Conservation (phyloP, 345 rosid species). For the Carallia brachiata region DNA sequence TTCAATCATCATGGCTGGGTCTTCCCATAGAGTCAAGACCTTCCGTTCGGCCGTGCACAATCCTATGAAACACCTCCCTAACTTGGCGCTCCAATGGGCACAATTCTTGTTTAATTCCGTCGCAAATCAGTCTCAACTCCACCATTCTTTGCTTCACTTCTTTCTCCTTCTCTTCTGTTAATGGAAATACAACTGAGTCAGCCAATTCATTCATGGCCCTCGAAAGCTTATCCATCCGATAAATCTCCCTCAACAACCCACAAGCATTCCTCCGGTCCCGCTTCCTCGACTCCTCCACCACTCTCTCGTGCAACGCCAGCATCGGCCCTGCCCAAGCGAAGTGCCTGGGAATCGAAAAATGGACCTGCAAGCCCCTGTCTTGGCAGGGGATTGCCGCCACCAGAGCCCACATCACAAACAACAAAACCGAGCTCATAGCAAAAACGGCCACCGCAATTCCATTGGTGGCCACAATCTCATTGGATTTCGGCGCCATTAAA, state of each 20-base stretch:
- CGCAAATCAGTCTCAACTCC: slow-evolving; percentile 53
- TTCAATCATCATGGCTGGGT: slow-evolving; percentile 30
- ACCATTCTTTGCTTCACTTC: slow-evolving; percentile 62
- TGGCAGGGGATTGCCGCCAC: slow-evolving; percentile 98
- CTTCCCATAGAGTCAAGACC: slow-evolving; percentile 67
- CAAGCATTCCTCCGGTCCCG: slow-evolving; percentile 71
- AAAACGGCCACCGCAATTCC: slow-evolving; percentile 68
- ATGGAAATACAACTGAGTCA: slow-evolving; percentile 67
- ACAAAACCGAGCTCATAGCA: slow-evolving; percentile 63
- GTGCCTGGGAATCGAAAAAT: slow-evolving; percentile 67
- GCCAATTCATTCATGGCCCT: slow-evolving; percentile 59
- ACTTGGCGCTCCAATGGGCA: slow-evolving; percentile 84
- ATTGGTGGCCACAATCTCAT: slow-evolving; percentile 48
- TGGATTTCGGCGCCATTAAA: slow-evolving; percentile 52
- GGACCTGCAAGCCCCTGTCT: slow-evolving; percentile 84
- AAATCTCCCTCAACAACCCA: slow-evolving; percentile 83
- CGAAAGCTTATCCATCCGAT: slow-evolving; percentile 61
- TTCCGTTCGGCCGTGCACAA: slow-evolving; percentile 75
- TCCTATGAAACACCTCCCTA: slow-evolving; percentile 74
- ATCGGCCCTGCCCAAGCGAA: slow-evolving; percentile 65
- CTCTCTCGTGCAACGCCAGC: slow-evolving; percentile 62
- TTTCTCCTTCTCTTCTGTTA: slow-evolving; percentile 50
- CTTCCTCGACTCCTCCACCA: slow-evolving; percentile 79
- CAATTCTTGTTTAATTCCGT: slow-evolving; percentile 56
- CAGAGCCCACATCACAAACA: slow-evolving; percentile 85